A percentile compares a stretch with the other conserved stretches of the same genome.
Conservation (phyloP, 176 grass and related monocot genomes). For the Ampelocalamus luodianensis region DNA sequence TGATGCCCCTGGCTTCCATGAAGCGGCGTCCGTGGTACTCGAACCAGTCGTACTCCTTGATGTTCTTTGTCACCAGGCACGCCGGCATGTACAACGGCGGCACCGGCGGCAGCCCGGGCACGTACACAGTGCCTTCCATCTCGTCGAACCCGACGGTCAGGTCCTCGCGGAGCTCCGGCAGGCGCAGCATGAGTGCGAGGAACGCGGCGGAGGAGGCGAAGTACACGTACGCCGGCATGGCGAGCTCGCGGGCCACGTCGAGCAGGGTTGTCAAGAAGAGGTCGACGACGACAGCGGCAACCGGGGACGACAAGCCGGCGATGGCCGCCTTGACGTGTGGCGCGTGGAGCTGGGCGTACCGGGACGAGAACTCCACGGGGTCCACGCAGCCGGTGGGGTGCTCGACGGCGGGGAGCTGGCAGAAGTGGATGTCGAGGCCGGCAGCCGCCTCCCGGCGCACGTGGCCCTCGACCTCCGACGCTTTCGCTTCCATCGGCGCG, state of each 20-base stretch:
- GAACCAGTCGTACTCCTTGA: constrained; percentile 20
- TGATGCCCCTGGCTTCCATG: constrained; percentile 48
- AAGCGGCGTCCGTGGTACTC: constrained; percentile 36
- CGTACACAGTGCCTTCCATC: constrained; percentile 28
- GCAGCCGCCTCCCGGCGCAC: constrained; percentile 22
- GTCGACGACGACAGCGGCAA: constrained; percentile 45
- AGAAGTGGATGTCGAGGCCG: constrained; percentile 30
- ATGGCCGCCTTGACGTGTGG: constrained; percentile 47
- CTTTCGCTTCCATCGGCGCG: neutral
- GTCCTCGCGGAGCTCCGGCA: constrained; percentile 14
- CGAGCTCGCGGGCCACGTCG: constrained; percentile 39
- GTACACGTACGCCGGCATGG: constrained; percentile 52
- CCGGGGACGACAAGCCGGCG: neutral
- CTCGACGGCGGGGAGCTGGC: constrained; percentile 43
- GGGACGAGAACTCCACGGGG: constrained; percentile 14
- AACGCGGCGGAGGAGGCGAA: constrained; percentile 44
- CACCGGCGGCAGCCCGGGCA: constrained; percentile 43
- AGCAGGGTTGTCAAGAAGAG: constrained; percentile 38
- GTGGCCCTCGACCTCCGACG: constrained; percentile 13
- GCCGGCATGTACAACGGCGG: constrained; percentile 25
- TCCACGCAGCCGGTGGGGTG: constrained; percentile 21
- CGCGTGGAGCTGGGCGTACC: constrained; percentile 16
- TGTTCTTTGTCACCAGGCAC: constrained; percentile 8
- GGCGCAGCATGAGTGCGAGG: constrained; percentile 42
- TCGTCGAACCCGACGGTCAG: constrained; percentile 29